Base-by-base conservation (phyloP, 2,329 filamentous ascomycete species). In the Epichloe hybrida region DNA sequence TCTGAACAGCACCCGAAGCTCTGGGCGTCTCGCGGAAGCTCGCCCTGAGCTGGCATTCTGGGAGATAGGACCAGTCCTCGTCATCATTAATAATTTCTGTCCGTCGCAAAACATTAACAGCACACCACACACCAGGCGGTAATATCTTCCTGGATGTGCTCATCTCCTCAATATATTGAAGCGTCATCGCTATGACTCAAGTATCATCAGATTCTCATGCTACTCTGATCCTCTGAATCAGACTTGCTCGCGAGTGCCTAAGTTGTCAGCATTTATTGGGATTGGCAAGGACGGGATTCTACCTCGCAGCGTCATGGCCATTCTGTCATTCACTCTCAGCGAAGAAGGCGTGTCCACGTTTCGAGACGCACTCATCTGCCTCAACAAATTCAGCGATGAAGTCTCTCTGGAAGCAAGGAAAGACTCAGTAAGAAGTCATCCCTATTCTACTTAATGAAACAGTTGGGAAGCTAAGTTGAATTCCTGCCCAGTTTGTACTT, bases 311-410 rank as follows among this genome's bases (percentile, higher is more conserved):
- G 35, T 7, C 43, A 81, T 84, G 80, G 70, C 78, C 5, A 68
- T 83, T n/a, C 67, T 90, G 52, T 82, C 75, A 53, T 89, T 90
- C 62, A 85, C 83, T 0, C 71, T 91, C 50, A 84, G 76, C 58
- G 84, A 86, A 51, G 84, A 89, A 57, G 83, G 83, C 35, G 80
- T 88, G 42, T 73, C 74, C 6, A 79, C 78, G 46, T 72, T 91
- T 43, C 83, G 88, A 58, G 86, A 90, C 64, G 76, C 81, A 23
- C 75, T 91, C 51, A 72, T 80, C 21, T 91, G 86, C 64, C 74
- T 91, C 27, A 78, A 79, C 61, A 88, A 88, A 65, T 90, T 91
- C 69, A 86, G 83, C 63, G 86, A 91, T 58, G 79, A 84, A 44
- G 85, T 91, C 20, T 85, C 80, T 27, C 73, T 91, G 40, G 86